A percentile compares a stretch with the other conserved stretches of the same genome.
Conservation (phyloP, 2,329 filamentous ascomycete species). For the Chalaropsis ovoidea region DNA sequence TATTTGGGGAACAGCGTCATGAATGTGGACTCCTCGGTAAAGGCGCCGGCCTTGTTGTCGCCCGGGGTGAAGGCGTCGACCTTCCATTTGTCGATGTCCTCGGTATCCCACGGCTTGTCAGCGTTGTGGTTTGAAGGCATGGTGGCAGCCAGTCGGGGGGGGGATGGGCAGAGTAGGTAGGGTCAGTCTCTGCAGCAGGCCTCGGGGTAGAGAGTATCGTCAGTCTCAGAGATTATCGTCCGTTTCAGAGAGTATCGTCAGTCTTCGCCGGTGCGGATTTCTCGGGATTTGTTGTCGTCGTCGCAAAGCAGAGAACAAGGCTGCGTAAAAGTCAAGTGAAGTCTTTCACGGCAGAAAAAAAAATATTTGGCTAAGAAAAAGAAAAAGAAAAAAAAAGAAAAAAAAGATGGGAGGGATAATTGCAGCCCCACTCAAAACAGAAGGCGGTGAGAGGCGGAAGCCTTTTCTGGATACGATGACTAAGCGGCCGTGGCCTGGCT, state of each 20-base stretch:
- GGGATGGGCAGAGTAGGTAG: no score
- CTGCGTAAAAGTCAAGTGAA: slow-evolving; percentile 7
- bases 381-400: no score
- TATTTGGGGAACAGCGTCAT: slow-evolving; percentile 86
- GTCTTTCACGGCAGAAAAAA: slow-evolving; percentile 25
- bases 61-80: slow-evolving; percentile 74
- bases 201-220: no score
- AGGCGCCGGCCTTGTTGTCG: slow-evolving; percentile 76
- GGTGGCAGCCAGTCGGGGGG: background rate
- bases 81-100: slow-evolving; percentile 97
- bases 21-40: slow-evolving; percentile 89
- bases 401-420: background rate
- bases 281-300: background rate
- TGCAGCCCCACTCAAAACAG: slow-evolving; percentile 5
- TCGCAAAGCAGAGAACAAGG: slow-evolving; percentile 2
- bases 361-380: slow-evolving; percentile 23
- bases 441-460: slow-evolving; percentile 18
- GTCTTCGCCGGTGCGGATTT: background rate
- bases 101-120: slow-evolving; percentile 91
- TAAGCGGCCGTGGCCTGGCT: slow-evolving; percentile 12
- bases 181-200: no score
- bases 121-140: slow-evolving; percentile 87
- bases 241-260: background rate
- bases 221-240: no score
- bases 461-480: slow-evolving; percentile 9